Evolutionary conservation across 495 filamentous ascomycete genomes (phyloP), one percentile per base, ranked within the genome.

Genomic region (Parathielavia appendiculata): DNA sequence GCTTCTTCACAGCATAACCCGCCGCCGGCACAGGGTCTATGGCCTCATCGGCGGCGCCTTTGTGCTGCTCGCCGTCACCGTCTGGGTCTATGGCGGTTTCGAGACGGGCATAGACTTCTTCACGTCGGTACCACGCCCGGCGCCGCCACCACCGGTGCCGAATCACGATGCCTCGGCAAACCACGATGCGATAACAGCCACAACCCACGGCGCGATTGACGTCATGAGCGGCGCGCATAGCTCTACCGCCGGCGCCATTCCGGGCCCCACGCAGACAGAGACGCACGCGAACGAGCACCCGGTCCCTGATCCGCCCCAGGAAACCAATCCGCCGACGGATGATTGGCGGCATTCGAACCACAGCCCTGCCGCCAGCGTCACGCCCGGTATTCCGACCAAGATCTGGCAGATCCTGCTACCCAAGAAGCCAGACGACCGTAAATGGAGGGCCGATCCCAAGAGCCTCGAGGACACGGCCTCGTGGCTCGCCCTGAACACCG

Each of bases 331-430:
- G 26, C 47, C 23, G 10, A 34, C 16, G 47, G 13, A 35, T 17
- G 41, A 44, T 48, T 45, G 26, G 48, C 48, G 38, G 8, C 46
- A 57, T 6, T 44, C 55, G 32, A 22, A 22, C 11, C 46, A 51
- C 14, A 54, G 19, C 14, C 35, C 49, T 17, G 38, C 38, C n/a
- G 40, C 22, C 38, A 17, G 26, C 16, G 34, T 34, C 14, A 47
- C 23, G 35, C 49, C 46, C 7, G 46, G 36, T 11, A 60, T 60
- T 39, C 51, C 58, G 16, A 10, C 44, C 40, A 51, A 56, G 36
- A 60, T 60, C n/a, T 60, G 58, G 58, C 58, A 60, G 52, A 60
- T 60, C 23, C 16, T 60, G 44, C 38, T 60, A 36, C 58, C 51
- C 11, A 60, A 60, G 45, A 60, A 43, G 19, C 12, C 38, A 14